A percentile compares a stretch with the other conserved stretches of the same genome.
Conservation (phyloP, 164 flowering plant genomes). For the Cinnamomum micranthum region DNA sequence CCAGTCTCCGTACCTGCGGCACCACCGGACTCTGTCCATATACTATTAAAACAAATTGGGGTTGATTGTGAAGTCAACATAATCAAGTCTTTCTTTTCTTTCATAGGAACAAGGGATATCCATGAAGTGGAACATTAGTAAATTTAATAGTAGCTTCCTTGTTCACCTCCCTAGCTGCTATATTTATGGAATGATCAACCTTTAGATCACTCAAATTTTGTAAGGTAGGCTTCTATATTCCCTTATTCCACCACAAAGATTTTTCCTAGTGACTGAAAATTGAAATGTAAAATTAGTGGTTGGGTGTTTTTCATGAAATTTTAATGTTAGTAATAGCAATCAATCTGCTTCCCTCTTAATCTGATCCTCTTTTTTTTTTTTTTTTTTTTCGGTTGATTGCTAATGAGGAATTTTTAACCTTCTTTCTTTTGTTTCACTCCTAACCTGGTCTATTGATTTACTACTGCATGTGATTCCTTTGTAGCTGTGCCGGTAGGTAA, state of each 20-base stretch:
- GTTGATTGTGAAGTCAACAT: neutral
- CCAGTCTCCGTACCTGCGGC: constrained; percentile 52
- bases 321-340: no score
- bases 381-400: no score
- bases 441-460: no score
- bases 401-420: no score
- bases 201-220: constrained; percentile 2
- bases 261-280: neutral
- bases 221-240: neutral
- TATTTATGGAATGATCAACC: neutral
- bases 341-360: no score
- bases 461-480: no score
- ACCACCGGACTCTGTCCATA: constrained; percentile 90
- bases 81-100: neutral
- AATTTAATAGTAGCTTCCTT: neutral
- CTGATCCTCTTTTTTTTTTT: no score
- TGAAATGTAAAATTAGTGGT: neutral
- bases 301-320: no score
- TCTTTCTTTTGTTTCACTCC: no score
- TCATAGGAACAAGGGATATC: neutral
- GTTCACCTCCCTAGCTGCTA: neutral
- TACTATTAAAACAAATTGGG: constrained; percentile 45
- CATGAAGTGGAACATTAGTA: neutral
- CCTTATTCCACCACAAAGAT: neutral
- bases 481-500: no score